These are phyloP conservation scores for Moesziomyces antarcticus DNA, from an alignment of 1,284 basidiomycete genomes.

Conservation along the genomic window DNA sequence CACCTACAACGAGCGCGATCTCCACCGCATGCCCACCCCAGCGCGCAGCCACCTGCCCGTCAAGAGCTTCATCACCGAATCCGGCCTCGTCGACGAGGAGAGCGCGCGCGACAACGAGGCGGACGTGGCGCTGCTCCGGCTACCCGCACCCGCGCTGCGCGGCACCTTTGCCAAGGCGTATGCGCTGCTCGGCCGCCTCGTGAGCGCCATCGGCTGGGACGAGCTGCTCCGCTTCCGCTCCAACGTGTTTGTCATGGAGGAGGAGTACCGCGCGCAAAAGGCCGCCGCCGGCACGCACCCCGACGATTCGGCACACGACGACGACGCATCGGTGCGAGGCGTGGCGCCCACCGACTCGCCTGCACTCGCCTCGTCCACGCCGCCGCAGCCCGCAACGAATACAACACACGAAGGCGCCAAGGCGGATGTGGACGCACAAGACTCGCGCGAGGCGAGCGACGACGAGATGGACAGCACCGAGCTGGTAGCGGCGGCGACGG, in stretches of 20 bases:
- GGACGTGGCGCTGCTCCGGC: constrained; percentile 88
- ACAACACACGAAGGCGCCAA: constrained; percentile 8
- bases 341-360: constrained; percentile 31
- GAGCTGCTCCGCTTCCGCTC: constrained; percentile 94
- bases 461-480: constrained; percentile 40
- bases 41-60: constrained; percentile 87
- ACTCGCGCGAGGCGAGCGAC: constrained; percentile 25
- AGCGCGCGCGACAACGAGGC: constrained; percentile 86
- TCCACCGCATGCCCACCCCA: constrained; percentile 86
- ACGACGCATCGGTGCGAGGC: constrained; percentile 28
- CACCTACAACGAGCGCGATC: constrained; percentile 95
- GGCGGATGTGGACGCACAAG: constrained; percentile 7
- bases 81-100: constrained; percentile 73
- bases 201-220: constrained; percentile 96
- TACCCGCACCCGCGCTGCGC: constrained; percentile 91
- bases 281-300: constrained; percentile 44
- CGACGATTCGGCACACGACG: constrained; percentile 23
- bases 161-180: constrained; percentile 98
- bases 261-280: constrained; percentile 84
- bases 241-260: constrained; percentile 98
- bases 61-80: constrained; percentile 83
- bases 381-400: constrained; percentile 19
- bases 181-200: constrained; percentile 85
- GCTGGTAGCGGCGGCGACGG: background rate
- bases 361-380: constrained; percentile 31